Evolutionary conservation across 129 eudicot species (phyloP).

Genomic region (Arctium minus): DNA sequence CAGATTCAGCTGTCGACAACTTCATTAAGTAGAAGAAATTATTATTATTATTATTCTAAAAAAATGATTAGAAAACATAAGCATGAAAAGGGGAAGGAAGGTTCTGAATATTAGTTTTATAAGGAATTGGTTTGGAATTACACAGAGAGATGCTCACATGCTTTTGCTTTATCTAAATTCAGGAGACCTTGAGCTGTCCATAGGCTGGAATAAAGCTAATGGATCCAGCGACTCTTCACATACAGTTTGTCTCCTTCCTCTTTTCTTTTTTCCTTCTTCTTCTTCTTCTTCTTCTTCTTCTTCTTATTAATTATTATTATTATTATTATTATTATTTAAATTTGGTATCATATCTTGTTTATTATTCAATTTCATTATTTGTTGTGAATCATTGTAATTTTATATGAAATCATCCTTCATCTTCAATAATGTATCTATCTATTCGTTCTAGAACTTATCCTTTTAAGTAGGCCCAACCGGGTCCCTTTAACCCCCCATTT

Average conservation of each 20-base stretch:
- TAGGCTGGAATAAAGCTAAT: slow-evolving; percentile 29
- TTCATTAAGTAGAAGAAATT: neutral
- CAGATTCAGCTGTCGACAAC: neutral
- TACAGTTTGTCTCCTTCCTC: slow-evolving; percentile 26
- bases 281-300: neutral
- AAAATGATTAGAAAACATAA: neutral
- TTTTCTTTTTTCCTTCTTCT: neutral
- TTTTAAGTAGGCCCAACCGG: neutral
- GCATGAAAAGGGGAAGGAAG: slow-evolving; percentile 6
- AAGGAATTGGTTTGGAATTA: slow-evolving; percentile 9
- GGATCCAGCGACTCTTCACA: slow-evolving; percentile 24
- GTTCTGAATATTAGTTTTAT: slow-evolving; percentile 3
- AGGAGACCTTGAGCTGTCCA: slow-evolving; percentile 33
- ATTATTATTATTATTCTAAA: neutral
- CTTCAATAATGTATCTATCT: neutral
- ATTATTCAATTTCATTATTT: slow-evolving; percentile 8
- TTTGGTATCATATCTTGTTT: neutral
- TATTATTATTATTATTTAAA: neutral
- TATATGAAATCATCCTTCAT: neutral
- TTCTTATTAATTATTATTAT: neutral
- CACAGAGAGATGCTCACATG: slow-evolving; percentile 26
- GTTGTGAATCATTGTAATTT: slow-evolving; percentile 10
- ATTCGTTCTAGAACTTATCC: neutral
- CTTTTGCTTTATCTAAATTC: slow-evolving; percentile 19
- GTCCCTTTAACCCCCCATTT: neutral